phyloP scores from a whole-genome alignment of 1,284 basidiomycete species.

The Irpex sp. region DNA sequence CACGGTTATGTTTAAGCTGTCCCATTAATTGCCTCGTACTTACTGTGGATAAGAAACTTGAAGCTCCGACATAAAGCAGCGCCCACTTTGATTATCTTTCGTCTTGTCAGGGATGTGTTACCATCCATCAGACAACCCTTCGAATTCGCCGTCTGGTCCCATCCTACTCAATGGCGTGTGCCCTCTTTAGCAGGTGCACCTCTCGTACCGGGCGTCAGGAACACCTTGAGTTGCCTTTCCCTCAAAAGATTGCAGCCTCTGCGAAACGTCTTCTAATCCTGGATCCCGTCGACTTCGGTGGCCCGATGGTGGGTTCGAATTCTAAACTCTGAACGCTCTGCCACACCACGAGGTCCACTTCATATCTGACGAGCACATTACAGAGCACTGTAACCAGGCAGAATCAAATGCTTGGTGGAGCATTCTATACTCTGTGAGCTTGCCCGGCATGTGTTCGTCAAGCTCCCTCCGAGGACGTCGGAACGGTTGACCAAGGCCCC shows the following conservation, averaged over 20 bases:
- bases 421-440: neutral
- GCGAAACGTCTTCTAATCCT: too few relatives aligned
- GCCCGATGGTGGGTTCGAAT: too few relatives aligned
- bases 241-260: neutral
- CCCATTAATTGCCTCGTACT: neutral
- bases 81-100: neutral
- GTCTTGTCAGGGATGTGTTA: neutral
- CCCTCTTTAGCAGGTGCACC: neutral
- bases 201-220: neutral
- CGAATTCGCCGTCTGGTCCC: too few relatives aligned
- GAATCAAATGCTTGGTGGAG: too few relatives aligned
- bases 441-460: neutral
- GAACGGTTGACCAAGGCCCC: neutral
- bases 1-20: neutral
- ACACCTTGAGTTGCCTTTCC: neutral
- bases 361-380: too few relatives aligned
- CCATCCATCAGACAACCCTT: neutral
- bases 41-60: neutral
- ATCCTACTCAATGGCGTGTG: neutral
- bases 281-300: too few relatives aligned
- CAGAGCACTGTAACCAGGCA: too few relatives aligned
- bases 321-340: too few relatives aligned
- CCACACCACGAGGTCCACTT: too few relatives aligned
- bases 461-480: neutral
- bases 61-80: neutral